Base-by-base conservation (phyloP, 108 stramenopile species). In the Skeletonema tropicum region DNA sequence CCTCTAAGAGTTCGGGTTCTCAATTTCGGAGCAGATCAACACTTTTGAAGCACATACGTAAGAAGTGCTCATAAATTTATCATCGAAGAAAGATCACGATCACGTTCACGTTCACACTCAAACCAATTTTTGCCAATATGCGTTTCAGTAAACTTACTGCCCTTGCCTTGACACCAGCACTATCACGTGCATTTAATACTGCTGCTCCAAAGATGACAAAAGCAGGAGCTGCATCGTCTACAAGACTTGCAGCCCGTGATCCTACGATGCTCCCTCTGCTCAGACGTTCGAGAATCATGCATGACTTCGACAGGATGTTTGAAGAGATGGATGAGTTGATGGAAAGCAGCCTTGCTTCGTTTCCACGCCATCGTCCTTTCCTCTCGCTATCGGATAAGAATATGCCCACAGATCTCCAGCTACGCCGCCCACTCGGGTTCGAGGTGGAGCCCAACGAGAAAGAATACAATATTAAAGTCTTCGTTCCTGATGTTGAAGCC, bases 401-500 rank as follows among this genome's bases (percentile, higher is more conserved):
- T 25, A 13, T 60, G 5, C 42, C 33, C 52, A 19, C 35, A 41
- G 61, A 62, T 17, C 61, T 62, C n/a, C 35, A 62, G 6, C 52
- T 76, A 26, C 19, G 48, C 17, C 25, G 68, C 21, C 68, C 67
- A 31, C 68, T 76, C 49, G 76, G 76, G 23, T 74, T 75, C 32
- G 73, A 79, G 5, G 74, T 79, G 2, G 46, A 67, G 17, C 67
- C 74, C 13, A 66, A 66, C 25, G 78, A 79, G n/a, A 68, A 68
- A 26, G 33, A 79, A 7, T 79, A 79, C 66, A 60, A 60, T 17
- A 68, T 79, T 1, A 31, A 68, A n/a, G 61, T 79, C 14, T 52
- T 74, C 62, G 73, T 74, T 23, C 78, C 78, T 32, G 78, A 70
- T 39, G 73, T 79, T 6, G 68, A 74, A 1, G 73, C 65, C n/a